A percentile compares a stretch with the other conserved stretches of the same genome.
Conservation (phyloP, 805 yeast genomes). For the Wickerhamomyces strasburgensis region DNA sequence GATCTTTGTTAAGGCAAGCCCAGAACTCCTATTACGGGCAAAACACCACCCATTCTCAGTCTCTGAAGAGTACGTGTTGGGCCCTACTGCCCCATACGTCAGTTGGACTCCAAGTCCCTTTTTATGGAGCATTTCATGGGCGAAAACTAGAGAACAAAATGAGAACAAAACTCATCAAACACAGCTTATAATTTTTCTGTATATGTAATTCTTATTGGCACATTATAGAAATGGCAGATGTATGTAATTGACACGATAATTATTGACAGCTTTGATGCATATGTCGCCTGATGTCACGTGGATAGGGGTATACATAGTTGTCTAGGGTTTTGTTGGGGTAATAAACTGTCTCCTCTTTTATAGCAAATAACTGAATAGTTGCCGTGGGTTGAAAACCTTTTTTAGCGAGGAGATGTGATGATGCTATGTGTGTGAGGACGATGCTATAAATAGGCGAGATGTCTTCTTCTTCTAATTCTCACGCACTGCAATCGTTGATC, state of each 20-base stretch:
- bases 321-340: too few species aligned
- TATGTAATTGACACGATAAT: too few species aligned
- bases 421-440: neutral
- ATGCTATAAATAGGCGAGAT: neutral
- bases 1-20: conserved; percentile 14
- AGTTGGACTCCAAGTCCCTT: conserved; percentile 38
- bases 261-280: too few species aligned
- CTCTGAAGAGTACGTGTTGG: conserved; percentile 19
- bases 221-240: too few species aligned
- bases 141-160: too few species aligned
- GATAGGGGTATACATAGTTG: too few species aligned
- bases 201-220: too few species aligned
- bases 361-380: too few species aligned
- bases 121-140: conserved; percentile 21
- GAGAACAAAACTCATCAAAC: too few species aligned
- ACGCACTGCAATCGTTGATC: neutral
- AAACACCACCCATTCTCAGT: conserved; percentile 22
- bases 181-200: too few species aligned
- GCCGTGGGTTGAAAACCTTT: neutral
- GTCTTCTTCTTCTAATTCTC: neutral
- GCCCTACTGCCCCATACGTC: conserved; percentile 37
- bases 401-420: neutral
- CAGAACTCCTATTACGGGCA: conserved; percentile 24
- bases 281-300: too few species aligned
- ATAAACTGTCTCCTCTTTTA: too few species aligned